Percentiles rank a stretch among this genome's conserved stretches.
These are phyloP conservation scores for Carallia brachiata DNA, from an alignment of 345 rosid species.

Conservation along the genomic window DNA sequence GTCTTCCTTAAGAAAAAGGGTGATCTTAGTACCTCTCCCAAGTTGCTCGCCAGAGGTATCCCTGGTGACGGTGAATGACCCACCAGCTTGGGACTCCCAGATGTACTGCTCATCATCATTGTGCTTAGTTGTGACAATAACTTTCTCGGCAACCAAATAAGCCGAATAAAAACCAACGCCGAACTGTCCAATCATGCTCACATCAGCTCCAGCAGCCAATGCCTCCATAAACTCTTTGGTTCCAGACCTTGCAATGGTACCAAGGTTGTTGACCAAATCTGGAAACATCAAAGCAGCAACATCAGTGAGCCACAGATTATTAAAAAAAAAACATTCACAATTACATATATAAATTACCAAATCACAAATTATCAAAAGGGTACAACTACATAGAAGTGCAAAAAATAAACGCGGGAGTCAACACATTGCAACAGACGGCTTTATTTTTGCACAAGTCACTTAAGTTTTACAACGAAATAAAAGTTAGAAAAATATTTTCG, in stretches of 20 bases:
- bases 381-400: too few relatives aligned
- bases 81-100: conserved; percentile 97
- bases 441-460: too few relatives aligned
- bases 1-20: conserved; percentile 73
- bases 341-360: not conserved
- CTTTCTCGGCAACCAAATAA: conserved; percentile 80
- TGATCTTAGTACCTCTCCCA: conserved; percentile 83
- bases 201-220: conserved; percentile 84
- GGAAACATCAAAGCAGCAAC: not conserved
- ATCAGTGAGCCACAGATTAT: not conserved
- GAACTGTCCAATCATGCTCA: conserved; percentile 86
- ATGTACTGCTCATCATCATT: conserved; percentile 84
- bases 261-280: conserved; percentile 89
- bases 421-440: too few relatives aligned
- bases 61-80: conserved; percentile 78
- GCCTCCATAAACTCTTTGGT: conserved; percentile 94
- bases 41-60: conserved; percentile 66
- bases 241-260: conserved; percentile 87
- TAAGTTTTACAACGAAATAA: too few relatives aligned
- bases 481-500: too few relatives aligned
- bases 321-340: not conserved
- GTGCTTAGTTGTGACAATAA: conserved; percentile 70
- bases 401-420: too few relatives aligned
- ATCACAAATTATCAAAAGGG: too few relatives aligned
- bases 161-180: conserved; percentile 89